Conservation (phyloP, 2,329 filamentous ascomycete species). For the Fusarium sp. region DNA sequence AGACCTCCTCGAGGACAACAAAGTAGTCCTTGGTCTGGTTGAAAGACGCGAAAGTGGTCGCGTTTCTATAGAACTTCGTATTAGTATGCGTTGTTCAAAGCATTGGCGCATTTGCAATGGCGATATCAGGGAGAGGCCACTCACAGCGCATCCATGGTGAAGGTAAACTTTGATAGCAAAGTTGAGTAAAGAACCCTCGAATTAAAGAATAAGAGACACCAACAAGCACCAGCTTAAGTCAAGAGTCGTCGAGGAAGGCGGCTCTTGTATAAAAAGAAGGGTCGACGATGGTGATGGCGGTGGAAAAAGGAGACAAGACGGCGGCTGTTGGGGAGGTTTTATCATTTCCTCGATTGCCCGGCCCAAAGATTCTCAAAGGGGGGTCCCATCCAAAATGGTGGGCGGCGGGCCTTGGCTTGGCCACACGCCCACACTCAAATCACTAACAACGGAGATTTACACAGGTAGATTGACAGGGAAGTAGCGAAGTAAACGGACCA, state of each 20-base stretch:
- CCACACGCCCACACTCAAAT: constrained; percentile 23
- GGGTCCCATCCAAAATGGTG: constrained; percentile 38
- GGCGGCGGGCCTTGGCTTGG: constrained; percentile 33
- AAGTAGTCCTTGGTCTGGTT: constrained; percentile 68
- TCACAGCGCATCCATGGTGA: constrained; percentile 49
- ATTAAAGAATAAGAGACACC: constrained; percentile 31
- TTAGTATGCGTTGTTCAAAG: constrained; percentile 38
- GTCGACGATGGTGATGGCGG: constrained; percentile 45
- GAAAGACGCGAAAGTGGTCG: constrained; percentile 65
- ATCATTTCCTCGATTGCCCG: constrained; percentile 49
- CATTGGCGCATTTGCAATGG: constrained; percentile 25
- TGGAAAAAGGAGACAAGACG: constrained; percentile 42
- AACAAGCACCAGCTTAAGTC: constrained; percentile 38
- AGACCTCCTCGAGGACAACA: constrained; percentile 73
- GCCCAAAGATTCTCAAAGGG: constrained; percentile 39
- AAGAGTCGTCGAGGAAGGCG: constrained; percentile 42
- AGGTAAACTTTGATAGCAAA: constrained; percentile 18
- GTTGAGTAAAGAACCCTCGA: constrained; percentile 18
- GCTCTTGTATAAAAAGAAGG: constrained; percentile 33
- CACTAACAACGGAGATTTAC: constrained; percentile 30
- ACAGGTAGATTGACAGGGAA: constrained; percentile 10
- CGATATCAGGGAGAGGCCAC: constrained; percentile 38
- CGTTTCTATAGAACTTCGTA: constrained; percentile 59
- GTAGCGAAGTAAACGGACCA: constrained; percentile 18
- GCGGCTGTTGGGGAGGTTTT: constrained; percentile 52